Evolutionary conservation across 2,329 filamentous ascomycete genomes (phyloP), one percentile per base, ranked within the genome.

Genomic region (Pyricularia grisea): DNA sequence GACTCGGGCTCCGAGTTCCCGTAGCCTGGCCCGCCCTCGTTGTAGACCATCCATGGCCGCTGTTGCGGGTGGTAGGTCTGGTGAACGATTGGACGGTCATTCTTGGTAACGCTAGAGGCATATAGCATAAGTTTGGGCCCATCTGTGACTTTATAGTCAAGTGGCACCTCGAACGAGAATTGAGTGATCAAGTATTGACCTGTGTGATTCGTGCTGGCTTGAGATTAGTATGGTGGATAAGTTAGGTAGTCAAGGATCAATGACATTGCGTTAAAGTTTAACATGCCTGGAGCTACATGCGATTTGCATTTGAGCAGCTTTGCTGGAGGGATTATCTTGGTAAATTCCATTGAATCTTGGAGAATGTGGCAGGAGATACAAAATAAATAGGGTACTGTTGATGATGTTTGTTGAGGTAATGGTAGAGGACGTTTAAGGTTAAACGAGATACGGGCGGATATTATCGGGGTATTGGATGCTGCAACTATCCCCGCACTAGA

Each of bases 1-100:
- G 91, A 86, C 76, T 96, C 90, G 1, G 94, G 94, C 67, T 90
- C 83, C 6, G 85, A 83, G 75, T 92, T 94, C 71, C 90, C 89
- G 75, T 91, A 89, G 3, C 94, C 94, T 0, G 94, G 94, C 0
- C 94, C 94, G 72, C 94, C 94, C 80, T 96, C 90, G 17, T 97
- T 85, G 76, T 90, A 97, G 71, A 94, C 84, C 68, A 90, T 80
- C 79, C 84, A 89, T 10, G 87, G 87, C 73, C 84, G 85, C 14
- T 69, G 42, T 17, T 42, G 69, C 66, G 70, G 7, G 60, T 63
- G 25, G 60, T 63, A 63, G 68, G 70, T 31, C 69, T 67, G 67
- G n/a, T 68, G 28, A 63, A 50, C 14, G 63, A 70, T 68, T 30
- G 68, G 68, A 4, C 64, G 68, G n/a, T 65, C 68, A n/a, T 67